These are phyloP conservation scores for Stygiomarasmius scandens DNA, from an alignment of 1,284 basidiomycete genomes.

Conservation along the genomic window DNA sequence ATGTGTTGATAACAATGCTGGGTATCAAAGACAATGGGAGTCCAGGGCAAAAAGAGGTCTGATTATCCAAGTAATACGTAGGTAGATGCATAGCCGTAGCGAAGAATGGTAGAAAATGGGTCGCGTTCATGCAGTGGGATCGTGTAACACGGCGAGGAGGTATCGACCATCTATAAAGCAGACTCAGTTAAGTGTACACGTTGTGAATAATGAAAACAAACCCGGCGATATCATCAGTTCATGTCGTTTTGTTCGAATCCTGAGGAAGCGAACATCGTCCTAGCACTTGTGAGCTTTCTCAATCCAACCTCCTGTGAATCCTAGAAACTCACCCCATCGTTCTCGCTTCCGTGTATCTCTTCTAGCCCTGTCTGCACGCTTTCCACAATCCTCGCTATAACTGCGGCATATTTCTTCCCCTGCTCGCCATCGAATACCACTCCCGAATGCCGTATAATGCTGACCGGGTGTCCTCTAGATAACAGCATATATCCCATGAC, in stretches of 20 bases:
- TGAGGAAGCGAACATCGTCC: conserved; percentile 88
- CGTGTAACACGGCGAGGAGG: conserved; percentile 83
- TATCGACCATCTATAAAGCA: conserved; percentile 69
- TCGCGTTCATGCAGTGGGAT: conserved; percentile 54
- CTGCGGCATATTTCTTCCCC: conserved; percentile 77
- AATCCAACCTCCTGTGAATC: no score
- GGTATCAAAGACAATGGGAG: neutral
- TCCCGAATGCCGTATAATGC: conserved; percentile 83
- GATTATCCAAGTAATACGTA: neutral
- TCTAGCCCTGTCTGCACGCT: conserved; percentile 74
- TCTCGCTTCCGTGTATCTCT: conserved; percentile 63
- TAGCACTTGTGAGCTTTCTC: no score
- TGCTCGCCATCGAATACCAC: conserved; percentile 87
- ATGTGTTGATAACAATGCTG: neutral
- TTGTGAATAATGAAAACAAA: conserved; percentile 32
- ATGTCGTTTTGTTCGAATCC: conserved; percentile 88
- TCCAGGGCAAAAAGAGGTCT: neutral
- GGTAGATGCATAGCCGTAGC: neutral
- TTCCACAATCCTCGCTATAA: conserved; percentile 79
- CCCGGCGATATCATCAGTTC: conserved; percentile 95
- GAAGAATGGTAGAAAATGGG: neutral
- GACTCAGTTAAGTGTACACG: conserved; percentile 2
- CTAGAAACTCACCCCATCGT: conserved; percentile 54
- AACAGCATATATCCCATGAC: conserved; percentile 89
- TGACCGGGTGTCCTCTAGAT: conserved; percentile 62